These are phyloP conservation scores for Talaromyces sp. DNA, from an alignment of 2,329 filamentous ascomycete genomes.

Conservation along the genomic window DNA sequence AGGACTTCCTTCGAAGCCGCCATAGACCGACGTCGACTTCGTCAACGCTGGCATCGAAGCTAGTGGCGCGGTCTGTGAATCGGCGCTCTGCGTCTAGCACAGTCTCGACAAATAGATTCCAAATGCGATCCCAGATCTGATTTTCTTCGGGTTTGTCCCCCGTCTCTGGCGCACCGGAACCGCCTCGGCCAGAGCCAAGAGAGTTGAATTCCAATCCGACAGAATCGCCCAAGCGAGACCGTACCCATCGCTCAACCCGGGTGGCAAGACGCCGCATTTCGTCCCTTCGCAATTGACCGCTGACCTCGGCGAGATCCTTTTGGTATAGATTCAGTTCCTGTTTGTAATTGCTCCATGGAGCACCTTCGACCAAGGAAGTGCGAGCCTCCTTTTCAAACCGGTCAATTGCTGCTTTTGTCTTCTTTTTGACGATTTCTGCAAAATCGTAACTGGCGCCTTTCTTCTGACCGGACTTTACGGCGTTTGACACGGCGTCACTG, in stretches of 20 bases:
- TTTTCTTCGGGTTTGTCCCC: constrained; percentile 73
- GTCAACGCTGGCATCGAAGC: constrained; percentile 84
- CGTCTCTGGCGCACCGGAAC: constrained; percentile 70
- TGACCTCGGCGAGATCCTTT: constrained; percentile 87
- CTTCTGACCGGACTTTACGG: constrained; percentile 90
- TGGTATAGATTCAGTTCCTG: constrained; percentile 74
- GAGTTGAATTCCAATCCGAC: constrained; percentile 94
- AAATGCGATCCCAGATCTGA: constrained; percentile 93
- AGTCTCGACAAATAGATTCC: constrained; percentile 75
- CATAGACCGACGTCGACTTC: constrained; percentile 91
- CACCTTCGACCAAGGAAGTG: constrained; percentile 68
- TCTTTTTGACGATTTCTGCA: constrained; percentile 79
- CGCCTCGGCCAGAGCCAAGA: constrained; percentile 79
- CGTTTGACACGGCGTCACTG: constrained; percentile 75
- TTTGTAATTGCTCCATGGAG: constrained; percentile 81
- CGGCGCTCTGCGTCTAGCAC: constrained; percentile 79
- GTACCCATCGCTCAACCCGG: constrained; percentile 89
- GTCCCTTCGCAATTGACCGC: constrained; percentile 76
- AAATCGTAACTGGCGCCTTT: constrained; percentile 89
- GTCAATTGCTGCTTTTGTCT: constrained; percentile 71
- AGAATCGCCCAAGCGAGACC: constrained; percentile 77
- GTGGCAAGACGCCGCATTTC: constrained; percentile 92
- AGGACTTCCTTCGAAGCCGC: constrained; percentile 88
- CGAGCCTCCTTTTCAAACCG: constrained; percentile 72
- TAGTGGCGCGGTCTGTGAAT: constrained; percentile 82